These are phyloP conservation scores for Wickerhamiella spandovensis DNA, from an alignment of 805 yeast genomes.

Conservation along the genomic window DNA sequence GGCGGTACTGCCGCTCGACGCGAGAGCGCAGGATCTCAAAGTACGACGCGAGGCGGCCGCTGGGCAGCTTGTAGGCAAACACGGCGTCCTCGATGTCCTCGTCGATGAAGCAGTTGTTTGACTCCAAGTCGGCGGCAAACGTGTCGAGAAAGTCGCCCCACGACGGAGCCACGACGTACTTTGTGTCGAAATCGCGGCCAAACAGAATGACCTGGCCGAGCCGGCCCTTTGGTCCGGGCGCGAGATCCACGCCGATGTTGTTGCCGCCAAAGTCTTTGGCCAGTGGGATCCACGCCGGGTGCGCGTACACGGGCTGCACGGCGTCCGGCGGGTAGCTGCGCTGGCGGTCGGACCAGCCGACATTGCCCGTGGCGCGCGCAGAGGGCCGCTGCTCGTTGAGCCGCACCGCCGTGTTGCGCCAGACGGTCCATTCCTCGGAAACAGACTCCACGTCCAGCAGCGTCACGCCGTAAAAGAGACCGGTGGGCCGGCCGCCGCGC, in stretches of 20 bases:
- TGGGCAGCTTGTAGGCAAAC: constrained; percentile 39
- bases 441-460: constrained; percentile 71
- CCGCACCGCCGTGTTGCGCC: constrained; percentile 43
- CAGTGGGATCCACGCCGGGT: constrained; percentile 83
- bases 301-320: constrained; percentile 69
- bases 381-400: constrained; percentile 15
- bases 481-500: constrained; percentile 56
- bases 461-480: constrained; percentile 69
- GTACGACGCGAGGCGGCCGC: constrained; percentile 59
- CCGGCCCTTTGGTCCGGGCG: constrained; percentile 63
- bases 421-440: constrained; percentile 64
- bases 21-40: constrained; percentile 43
- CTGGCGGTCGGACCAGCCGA: constrained; percentile 34
- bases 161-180: constrained; percentile 70
- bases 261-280: constrained; percentile 83
- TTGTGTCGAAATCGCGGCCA: constrained; percentile 89
- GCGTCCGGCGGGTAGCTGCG: constrained; percentile 66
- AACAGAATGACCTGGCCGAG: constrained; percentile 88
- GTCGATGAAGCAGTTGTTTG: constrained; percentile 63
- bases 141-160: constrained; percentile 80
- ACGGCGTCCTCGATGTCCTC: constrained; percentile 50
- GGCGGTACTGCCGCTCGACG: constrained; percentile 21
- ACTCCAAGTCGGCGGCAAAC: constrained; percentile 78
- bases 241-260: constrained; percentile 79
- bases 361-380: constrained; percentile 4